Percentiles rank a stretch among this genome's conserved stretches.
These are phyloP conservation scores for Wickerhamomyces hampshirensis DNA, from an alignment of 805 yeast species.

Conservation along the genomic window DNA sequence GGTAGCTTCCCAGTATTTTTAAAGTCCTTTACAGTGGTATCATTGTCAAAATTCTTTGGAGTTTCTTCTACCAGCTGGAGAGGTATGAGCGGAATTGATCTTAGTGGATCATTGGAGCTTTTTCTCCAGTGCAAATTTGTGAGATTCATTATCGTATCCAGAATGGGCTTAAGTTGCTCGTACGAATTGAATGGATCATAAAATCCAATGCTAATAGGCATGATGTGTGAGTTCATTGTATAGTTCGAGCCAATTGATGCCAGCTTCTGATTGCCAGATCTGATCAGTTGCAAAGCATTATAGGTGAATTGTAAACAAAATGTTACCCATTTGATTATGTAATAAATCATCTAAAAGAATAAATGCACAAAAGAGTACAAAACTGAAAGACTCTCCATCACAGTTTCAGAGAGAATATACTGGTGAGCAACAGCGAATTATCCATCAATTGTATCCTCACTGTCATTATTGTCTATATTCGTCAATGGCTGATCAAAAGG, in stretches of 20 bases:
- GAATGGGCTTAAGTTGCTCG: constrained; percentile 37
- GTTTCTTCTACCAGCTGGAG: constrained; percentile 55
- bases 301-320: no score
- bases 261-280: no score
- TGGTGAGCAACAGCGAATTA: no score
- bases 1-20: background rate
- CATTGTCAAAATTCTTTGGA: constrained; percentile 31
- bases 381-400: no score
- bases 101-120: constrained; percentile 43
- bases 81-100: constrained; percentile 58
- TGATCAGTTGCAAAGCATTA: no score
- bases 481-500: no score
- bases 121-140: constrained; percentile 69
- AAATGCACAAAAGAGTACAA: no score
- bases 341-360: no score
- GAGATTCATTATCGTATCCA: constrained; percentile 47
- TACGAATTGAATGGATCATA: constrained; percentile 72
- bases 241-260: constrained; percentile 2
- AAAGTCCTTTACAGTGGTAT: background rate
- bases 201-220: constrained; percentile 41
- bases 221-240: constrained; percentile 1
- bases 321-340: no score
- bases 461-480: no score
- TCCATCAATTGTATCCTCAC: no score
- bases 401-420: no score